Conservation (phyloP, 495 filamentous ascomycete species). For the Thermochaetoides thermophila region DNA sequence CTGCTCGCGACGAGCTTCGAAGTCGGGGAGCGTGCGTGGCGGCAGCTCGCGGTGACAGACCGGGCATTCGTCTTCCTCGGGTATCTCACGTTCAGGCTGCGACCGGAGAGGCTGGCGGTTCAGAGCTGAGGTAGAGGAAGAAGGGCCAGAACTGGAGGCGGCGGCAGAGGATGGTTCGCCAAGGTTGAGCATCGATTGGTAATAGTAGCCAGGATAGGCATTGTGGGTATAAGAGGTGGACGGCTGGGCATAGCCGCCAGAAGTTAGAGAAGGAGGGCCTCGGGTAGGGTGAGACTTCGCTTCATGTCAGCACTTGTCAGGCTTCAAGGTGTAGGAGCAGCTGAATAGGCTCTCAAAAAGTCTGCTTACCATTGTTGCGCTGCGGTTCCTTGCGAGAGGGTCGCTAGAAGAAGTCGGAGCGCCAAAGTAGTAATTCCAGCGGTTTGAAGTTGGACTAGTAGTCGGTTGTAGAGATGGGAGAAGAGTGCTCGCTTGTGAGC, state of each 20-base stretch:
- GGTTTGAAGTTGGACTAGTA: not conserved
- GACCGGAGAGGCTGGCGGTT: constrained; percentile 12
- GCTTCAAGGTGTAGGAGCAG: not conserved
- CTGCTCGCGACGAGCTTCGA: constrained; percentile 48
- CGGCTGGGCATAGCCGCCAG: too few species aligned
- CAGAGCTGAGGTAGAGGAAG: constrained; percentile 13
- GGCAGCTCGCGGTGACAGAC: constrained; percentile 72
- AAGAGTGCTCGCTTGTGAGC: too few species aligned
- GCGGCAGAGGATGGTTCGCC: constrained; percentile 9
- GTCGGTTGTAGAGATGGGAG: too few species aligned
- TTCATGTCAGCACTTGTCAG: not conserved
- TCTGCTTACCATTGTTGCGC: constrained; percentile 30
- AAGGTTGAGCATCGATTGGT: constrained; percentile 15
- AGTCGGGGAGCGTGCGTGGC: constrained; percentile 41
- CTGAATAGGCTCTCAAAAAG: not conserved
- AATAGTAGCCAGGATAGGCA: constrained; percentile 14
- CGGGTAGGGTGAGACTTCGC: constrained; percentile 6
- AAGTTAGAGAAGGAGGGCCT: constrained; percentile 9
- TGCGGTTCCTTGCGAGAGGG: constrained; percentile 24
- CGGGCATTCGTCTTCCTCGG: constrained; percentile 82
- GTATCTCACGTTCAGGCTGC: constrained; percentile 26
- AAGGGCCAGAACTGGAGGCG: constrained; percentile 8
- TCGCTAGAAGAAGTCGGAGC: constrained; percentile 8
- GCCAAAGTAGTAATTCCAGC: constrained; percentile 16
- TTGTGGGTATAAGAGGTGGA: too few species aligned